Percentiles rank a stretch among this genome's conserved stretches.
These are phyloP conservation scores for Colletotrichum abscissum DNA, from an alignment of 2,329 filamentous ascomycete genomes.

Conservation along the genomic window DNA sequence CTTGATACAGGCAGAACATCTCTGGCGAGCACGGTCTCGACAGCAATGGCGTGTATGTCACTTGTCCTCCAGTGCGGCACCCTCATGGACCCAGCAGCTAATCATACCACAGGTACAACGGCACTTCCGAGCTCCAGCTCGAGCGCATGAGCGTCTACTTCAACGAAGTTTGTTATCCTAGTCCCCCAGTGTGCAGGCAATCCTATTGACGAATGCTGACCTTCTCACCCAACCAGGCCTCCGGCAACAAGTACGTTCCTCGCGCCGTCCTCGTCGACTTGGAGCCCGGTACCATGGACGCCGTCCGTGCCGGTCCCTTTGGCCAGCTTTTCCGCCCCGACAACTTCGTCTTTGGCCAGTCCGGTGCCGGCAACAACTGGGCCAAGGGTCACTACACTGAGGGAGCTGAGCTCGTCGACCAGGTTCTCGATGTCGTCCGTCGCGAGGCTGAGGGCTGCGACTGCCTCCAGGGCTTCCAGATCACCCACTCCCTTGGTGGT, in stretches of 20 bases:
- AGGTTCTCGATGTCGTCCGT: slow-evolving; percentile 97
- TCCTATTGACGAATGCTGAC: slow-evolving; percentile 29
- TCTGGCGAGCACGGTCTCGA: slow-evolving; percentile 96
- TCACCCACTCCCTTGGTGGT: slow-evolving; percentile 99
- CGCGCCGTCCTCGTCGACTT: slow-evolving; percentile 99
- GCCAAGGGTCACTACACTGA: slow-evolving; percentile 99
- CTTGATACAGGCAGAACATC: slow-evolving; percentile 75
- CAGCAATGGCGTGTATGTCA: slow-evolving; percentile 90
- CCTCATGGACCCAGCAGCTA: slow-evolving; percentile 36
- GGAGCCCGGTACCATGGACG: slow-evolving; percentile 99
- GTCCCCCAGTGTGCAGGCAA: slow-evolving; percentile 1
- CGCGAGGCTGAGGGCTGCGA: slow-evolving; percentile 99
- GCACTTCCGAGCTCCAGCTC: slow-evolving; percentile 97
- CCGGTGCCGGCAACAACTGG: slow-evolving; percentile 99
- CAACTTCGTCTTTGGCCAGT: slow-evolving; percentile 99
- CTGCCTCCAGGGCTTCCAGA: slow-evolving; percentile 99
- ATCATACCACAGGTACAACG: slow-evolving; percentile 80
- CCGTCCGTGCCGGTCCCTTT: slow-evolving; percentile 97
- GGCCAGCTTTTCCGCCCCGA: slow-evolving; percentile 99
- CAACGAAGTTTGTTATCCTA: slow-evolving; percentile 69
- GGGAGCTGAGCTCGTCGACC: slow-evolving; percentile 98
- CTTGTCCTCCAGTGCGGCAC: slow-evolving; percentile 15
- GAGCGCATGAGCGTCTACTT: slow-evolving; percentile 99
- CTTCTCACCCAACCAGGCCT: slow-evolving; percentile 69
- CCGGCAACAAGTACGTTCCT: slow-evolving; percentile 98